Evolutionary conservation across 305 asterid genomes (phyloP).

Genomic region (Salvia sclarea): DNA sequence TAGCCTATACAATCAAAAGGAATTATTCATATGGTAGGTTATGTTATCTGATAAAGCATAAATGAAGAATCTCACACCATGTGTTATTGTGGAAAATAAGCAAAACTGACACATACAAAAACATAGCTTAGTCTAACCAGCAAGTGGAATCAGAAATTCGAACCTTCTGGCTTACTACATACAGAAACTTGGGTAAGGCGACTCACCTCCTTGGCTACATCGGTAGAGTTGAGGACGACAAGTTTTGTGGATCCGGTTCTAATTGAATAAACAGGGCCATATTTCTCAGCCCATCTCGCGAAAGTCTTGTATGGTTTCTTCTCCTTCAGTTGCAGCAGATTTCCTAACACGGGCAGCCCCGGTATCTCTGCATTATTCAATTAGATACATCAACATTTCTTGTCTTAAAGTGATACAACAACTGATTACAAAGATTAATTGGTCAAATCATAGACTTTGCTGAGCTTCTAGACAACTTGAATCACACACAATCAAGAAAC

Average conservation of each 20-base stretch:
- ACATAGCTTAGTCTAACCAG: neutral
- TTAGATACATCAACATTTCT: too few relatives aligned
- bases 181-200: neutral
- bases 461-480: neutral
- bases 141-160: neutral
- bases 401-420: too few relatives aligned
- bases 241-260: constrained; percentile 62
- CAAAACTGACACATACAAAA: neutral
- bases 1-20: constrained; percentile 50
- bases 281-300: constrained; percentile 66
- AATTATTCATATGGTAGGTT: neutral
- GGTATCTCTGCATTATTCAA: constrained; percentile 60
- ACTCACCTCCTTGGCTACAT: constrained; percentile 78
- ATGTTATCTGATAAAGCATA: neutral
- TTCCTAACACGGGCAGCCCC: constrained; percentile 77
- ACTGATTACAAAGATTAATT: neutral
- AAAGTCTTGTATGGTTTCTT: constrained; percentile 87
- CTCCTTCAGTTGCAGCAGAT: constrained; percentile 79
- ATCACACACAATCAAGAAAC: neutral
- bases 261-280: constrained; percentile 81
- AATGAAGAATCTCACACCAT: too few relatives aligned
- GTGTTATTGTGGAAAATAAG: neutral
- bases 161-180: too few relatives aligned
- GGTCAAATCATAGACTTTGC: constrained; percentile 3
- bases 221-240: constrained; percentile 63